Percentiles rank a stretch among this genome's conserved stretches.
phyloP scores from a whole-genome alignment of 805 yeast genomes.

The Ogataea populi-albae region DNA sequence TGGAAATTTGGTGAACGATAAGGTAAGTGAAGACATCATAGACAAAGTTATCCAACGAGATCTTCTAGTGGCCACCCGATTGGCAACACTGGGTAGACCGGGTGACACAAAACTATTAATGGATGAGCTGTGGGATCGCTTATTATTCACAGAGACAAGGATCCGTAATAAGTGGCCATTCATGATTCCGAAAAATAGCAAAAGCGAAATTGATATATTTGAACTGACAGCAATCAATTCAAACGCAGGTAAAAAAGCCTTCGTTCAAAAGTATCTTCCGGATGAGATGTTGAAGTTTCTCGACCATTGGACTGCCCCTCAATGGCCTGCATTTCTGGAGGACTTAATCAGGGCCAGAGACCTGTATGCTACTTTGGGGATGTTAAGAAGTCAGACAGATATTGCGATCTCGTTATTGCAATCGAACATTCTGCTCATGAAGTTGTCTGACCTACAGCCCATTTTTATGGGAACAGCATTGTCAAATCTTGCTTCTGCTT shows the following conservation, averaged over 20 bases:
- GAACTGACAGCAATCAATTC: conserved; percentile 21
- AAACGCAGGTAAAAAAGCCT: conserved; percentile 14
- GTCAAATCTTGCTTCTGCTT: conserved; percentile 29
- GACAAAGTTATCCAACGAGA: conserved; percentile 31
- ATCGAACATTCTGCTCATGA: conserved; percentile 30
- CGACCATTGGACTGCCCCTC: conserved; percentile 31
- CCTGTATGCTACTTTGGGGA: conserved; percentile 64
- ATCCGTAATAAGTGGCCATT: conserved; percentile 18
- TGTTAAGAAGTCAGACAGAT: conserved; percentile 40
- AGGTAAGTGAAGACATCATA: conserved; percentile 21
- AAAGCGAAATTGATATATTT: conserved; percentile 11
- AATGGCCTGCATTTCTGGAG: conserved; percentile 72
- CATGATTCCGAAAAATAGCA: conserved; percentile 5
- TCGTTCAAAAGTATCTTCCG: conserved; percentile 22
- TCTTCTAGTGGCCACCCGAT: conserved; percentile 26
- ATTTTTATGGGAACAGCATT: conserved; percentile 22
- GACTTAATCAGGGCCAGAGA: conserved; percentile 80
- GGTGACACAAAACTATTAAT: conserved; percentile 10
- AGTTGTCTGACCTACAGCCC: conserved; percentile 17
- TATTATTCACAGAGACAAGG: conserved; percentile 26
- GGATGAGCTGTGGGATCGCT: conserved; percentile 27
- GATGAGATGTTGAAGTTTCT: conserved; percentile 20
- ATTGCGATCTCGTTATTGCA: conserved; percentile 23
- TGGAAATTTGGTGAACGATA: conserved; percentile 24
- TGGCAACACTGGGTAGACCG: conserved; percentile 21